A percentile compares a stretch with the other conserved stretches of the same genome.
These are phyloP conservation scores for Paradendryphiella salina DNA, from an alignment of 2,329 filamentous ascomycete genomes.

Conservation along the genomic window DNA sequence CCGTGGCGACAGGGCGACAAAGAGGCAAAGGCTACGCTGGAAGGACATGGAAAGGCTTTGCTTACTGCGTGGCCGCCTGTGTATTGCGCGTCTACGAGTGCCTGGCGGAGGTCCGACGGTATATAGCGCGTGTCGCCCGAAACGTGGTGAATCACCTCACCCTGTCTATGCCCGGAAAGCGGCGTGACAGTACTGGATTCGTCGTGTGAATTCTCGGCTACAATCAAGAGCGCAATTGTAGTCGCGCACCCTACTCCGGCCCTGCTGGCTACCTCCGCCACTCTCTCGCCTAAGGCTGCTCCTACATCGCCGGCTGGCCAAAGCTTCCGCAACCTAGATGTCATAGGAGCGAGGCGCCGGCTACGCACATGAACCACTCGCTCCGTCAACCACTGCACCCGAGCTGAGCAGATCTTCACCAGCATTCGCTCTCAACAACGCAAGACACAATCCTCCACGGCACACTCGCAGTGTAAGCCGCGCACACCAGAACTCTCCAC, in stretches of 20 bases:
- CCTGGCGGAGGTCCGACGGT: conserved; percentile 27
- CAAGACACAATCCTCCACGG: not conserved
- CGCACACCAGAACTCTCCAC: not conserved
- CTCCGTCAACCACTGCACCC: conserved; percentile 14
- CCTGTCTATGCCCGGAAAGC: conserved; percentile 7
- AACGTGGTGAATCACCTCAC: conserved; percentile 13
- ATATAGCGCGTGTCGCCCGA: conserved; percentile 25
- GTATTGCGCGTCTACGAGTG: conserved; percentile 42
- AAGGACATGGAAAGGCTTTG: conserved; percentile 10
- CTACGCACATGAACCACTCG: conserved; percentile 33
- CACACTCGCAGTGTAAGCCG: conserved; percentile 18
- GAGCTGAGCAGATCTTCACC: conserved; percentile 9
- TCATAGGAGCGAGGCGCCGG: conserved; percentile 31
- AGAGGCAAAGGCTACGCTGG: conserved; percentile 1
- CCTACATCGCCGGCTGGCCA: conserved; percentile 20
- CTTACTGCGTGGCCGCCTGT: conserved; percentile 24
- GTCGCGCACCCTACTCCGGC: too few relatives aligned
- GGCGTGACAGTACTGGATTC: not conserved
- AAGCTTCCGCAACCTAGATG: conserved; percentile 29
- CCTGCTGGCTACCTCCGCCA: conserved; percentile 7
- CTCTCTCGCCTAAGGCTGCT: conserved; percentile 18
- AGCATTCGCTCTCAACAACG: conserved; percentile 5
- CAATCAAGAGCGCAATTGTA: not conserved
- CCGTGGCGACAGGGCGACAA: conserved; percentile 5
- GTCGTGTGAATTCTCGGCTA: not conserved